Conservation (phyloP, 306 rosid genomes). For the Dryas drummondii region DNA sequence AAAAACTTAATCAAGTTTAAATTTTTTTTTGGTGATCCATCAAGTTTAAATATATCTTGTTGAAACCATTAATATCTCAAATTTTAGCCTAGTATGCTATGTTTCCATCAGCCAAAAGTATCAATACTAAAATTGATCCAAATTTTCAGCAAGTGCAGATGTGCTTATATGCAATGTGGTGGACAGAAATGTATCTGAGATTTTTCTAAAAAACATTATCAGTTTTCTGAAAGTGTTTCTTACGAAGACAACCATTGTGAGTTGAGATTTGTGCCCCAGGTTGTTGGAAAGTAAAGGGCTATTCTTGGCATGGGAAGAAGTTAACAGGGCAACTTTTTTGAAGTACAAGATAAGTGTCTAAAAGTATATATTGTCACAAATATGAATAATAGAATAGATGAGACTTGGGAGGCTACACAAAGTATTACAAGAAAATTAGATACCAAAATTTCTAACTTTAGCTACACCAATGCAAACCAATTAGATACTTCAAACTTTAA, state of each 20-base stretch:
- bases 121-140: not conserved
- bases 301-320: not conserved
- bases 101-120: not conserved
- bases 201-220: not conserved
- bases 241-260: not conserved
- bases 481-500: not conserved
- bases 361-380: not conserved
- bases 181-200: not conserved
- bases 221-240: not conserved
- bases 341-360: not conserved
- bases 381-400: not conserved
- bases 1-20: not conserved
- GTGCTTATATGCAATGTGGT: not conserved
- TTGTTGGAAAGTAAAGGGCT: not conserved
- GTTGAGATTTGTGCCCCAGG: not conserved
- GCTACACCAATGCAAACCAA: slow-evolving; percentile 3
- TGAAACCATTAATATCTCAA: not conserved
- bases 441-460: not conserved
- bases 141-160: not conserved
- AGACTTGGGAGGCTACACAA: not conserved
- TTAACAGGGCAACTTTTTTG: not conserved
- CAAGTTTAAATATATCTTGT: not conserved
- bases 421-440: slow-evolving; percentile 1
- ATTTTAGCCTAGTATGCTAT: not conserved
- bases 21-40: too few species aligned